A percentile compares a stretch with the other conserved stretches of the same genome.
Conservation (phyloP, 2,329 filamentous ascomycete genomes). For the Diplodia intermedia region DNA sequence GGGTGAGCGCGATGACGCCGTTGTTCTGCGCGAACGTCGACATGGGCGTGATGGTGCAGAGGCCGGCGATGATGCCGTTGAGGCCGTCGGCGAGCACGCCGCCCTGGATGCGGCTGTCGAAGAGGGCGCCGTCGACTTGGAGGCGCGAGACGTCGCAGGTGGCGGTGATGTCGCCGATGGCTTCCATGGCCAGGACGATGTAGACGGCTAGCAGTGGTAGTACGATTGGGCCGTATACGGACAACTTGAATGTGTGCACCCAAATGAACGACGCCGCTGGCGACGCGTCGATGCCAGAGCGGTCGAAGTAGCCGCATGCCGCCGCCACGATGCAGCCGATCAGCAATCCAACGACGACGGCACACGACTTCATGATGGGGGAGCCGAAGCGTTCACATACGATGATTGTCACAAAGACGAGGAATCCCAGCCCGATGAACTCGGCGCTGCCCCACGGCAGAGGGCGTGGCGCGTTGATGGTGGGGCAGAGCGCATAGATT, state of each 20-base stretch:
- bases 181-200: conserved; percentile 76
- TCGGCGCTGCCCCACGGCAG: conserved; percentile 80
- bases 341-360: conserved; percentile 76
- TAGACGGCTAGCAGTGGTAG: conserved; percentile 68
- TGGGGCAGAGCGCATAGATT: conserved; percentile 66
- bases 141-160: conserved; percentile 81
- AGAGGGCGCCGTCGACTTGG: conserved; percentile 73
- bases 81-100: conserved; percentile 79
- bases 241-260: conserved; percentile 77
- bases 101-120: conserved; percentile 79
- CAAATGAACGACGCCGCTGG: conserved; percentile 78
- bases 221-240: conserved; percentile 75
- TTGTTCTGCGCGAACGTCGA: conserved; percentile 85
- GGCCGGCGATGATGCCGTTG: conserved; percentile 75
- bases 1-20: conserved; percentile 80
- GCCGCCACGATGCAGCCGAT: conserved; percentile 80
- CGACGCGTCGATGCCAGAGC: conserved; percentile 72
- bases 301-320: conserved; percentile 79
- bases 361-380: conserved; percentile 83
- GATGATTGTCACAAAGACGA: conserved; percentile 80
- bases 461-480: conserved; percentile 70
- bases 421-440: conserved; percentile 80
- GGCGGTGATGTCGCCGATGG: conserved; percentile 80
- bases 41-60: conserved; percentile 83
- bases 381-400: conserved; percentile 81